Percentiles rank a stretch among this genome's conserved stretches.
phyloP scores from a whole-genome alignment of 805 yeast genomes.

The Ogataea corticis region DNA sequence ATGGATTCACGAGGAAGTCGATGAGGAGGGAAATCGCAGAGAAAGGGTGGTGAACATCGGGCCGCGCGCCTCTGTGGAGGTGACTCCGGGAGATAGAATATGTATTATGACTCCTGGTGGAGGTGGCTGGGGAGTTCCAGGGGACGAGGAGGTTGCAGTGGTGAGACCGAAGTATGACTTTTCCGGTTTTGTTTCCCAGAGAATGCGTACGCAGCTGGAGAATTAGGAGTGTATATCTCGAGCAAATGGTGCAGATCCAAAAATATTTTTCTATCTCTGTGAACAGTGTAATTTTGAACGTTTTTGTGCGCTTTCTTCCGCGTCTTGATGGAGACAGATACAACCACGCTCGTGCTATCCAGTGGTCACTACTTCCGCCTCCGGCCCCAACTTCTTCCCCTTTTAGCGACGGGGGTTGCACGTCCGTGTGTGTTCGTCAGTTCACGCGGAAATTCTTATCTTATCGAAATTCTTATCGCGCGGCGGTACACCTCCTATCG shows the following conservation, averaged over 20 bases:
- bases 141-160: conserved; percentile 16
- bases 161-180: conserved; percentile 5
- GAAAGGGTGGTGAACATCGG: conserved; percentile 53
- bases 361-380: too few species aligned
- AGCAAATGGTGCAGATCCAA: too few species aligned
- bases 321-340: too few species aligned
- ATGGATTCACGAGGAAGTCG: conserved; percentile 27
- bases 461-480: neutral
- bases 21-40: conserved; percentile 19
- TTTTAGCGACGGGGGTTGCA: too few species aligned
- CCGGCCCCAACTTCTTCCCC: too few species aligned
- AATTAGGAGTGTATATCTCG: too few species aligned
- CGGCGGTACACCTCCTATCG: neutral
- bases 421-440: too few species aligned
- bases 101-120: conserved; percentile 81
- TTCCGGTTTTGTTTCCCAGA: conserved; percentile 22
- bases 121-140: conserved; percentile 66
- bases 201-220: conserved; percentile 30
- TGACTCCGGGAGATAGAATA: conserved; percentile 63
- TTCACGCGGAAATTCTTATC: neutral
- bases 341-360: too few species aligned
- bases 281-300: too few species aligned
- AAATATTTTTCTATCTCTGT: too few species aligned
- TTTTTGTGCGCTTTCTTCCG: too few species aligned
- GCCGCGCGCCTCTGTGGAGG: conserved; percentile 64